Evolutionary conservation across 2,329 filamentous ascomycete genomes (phyloP).

Genomic region (Colletotrichum karsti): DNA sequence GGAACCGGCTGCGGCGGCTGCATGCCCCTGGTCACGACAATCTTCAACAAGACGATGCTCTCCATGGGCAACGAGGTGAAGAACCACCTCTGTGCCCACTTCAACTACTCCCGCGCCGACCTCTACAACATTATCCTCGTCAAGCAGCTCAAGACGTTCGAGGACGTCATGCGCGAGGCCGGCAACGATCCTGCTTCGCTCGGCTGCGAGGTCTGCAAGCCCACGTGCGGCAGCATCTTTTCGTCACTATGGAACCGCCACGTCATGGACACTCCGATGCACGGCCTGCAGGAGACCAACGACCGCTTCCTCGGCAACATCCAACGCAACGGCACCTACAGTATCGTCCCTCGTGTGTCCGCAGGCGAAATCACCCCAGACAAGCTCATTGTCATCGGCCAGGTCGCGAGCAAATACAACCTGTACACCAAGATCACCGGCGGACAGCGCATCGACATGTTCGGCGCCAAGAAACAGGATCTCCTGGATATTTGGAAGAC

Average conservation of each 20-base stretch:
- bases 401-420: conserved; percentile 83
- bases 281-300: conserved; percentile 90
- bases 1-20: conserved; percentile 92
- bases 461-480: conserved; percentile 89
- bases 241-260: conserved; percentile 86
- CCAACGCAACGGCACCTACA: conserved; percentile 90
- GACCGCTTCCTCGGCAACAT: conserved; percentile 90
- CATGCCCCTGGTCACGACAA: conserved; percentile 86
- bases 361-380: conserved; percentile 90
- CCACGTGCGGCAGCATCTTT: conserved; percentile 81
- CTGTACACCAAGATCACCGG: conserved; percentile 94
- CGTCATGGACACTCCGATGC: conserved; percentile 74
- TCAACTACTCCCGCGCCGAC: conserved; percentile 83
- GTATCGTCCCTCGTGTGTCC: conserved; percentile 83
- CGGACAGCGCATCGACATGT: conserved; percentile 92
- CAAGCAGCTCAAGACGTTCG: conserved; percentile 77
- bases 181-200: conserved; percentile 77
- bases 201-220: conserved; percentile 90
- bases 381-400: conserved; percentile 83
- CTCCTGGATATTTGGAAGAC: conserved; percentile 83
- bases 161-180: conserved; percentile 79
- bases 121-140: conserved; percentile 91
- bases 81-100: conserved; percentile 87
- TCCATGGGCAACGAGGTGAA: conserved; percentile 87
- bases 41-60: conserved; percentile 90